Conservation (phyloP, 345 rosid species). For the Physaria fendleri region DNA sequence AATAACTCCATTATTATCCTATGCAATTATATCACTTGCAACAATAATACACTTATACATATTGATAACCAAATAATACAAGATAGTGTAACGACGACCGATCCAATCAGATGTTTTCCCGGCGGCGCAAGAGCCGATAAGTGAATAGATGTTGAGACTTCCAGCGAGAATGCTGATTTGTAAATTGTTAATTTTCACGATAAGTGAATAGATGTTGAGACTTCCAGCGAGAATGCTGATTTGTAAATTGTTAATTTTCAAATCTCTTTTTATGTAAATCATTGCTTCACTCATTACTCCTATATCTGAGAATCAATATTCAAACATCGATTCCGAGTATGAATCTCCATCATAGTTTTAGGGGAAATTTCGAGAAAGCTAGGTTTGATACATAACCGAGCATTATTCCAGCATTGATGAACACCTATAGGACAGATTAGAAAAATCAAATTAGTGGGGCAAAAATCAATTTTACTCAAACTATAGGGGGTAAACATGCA, state of each 20-base stretch:
- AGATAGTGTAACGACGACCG: constrained; percentile 91
- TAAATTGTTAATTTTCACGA: too few species aligned
- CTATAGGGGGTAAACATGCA: too few species aligned
- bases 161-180: too few species aligned
- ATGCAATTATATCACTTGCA: too few species aligned
- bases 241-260: constrained; percentile 37
- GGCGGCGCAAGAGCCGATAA: constrained; percentile 77
- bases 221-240: constrained; percentile 56
- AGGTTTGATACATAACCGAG: constrained; percentile 79
- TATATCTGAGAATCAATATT: constrained; percentile 55
- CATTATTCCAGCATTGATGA: constrained; percentile 61
- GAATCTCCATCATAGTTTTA: constrained; percentile 61
- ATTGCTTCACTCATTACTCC: constrained; percentile 91
- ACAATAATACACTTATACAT: too few species aligned
- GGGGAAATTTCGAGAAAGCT: constrained; percentile 55
- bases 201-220: constrained; percentile 56
- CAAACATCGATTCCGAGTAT: constrained; percentile 95
- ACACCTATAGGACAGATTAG: constrained; percentile 72
- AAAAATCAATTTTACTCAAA: too few species aligned
- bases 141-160: too few species aligned
- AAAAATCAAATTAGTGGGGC: too few species aligned
- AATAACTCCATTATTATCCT: too few species aligned
- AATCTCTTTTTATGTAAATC: constrained; percentile 41
- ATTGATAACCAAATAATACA: too few species aligned
- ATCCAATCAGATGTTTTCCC: constrained; percentile 90